Conservation (phyloP, 768 basidiomycete genomes). For the Lactarius trivialis region DNA sequence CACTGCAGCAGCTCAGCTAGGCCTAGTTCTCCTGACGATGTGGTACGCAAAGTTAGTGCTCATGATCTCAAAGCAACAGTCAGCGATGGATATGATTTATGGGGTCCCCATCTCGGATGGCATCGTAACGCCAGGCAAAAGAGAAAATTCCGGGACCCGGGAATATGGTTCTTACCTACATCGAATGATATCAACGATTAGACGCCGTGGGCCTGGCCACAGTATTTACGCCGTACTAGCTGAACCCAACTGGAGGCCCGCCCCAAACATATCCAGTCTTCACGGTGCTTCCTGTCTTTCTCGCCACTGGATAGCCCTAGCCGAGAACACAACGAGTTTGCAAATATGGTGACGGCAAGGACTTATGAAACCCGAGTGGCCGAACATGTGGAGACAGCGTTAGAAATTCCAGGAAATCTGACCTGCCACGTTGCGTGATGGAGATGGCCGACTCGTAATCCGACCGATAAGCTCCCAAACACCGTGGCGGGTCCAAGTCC, state of each 20-base stretch:
- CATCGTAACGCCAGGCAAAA: not conserved
- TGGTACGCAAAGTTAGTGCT: not conserved
- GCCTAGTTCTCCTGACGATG: not conserved
- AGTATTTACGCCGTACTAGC: not conserved
- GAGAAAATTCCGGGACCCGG: not conserved
- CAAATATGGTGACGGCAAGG: not conserved
- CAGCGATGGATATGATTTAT: not conserved
- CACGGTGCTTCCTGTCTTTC: not conserved
- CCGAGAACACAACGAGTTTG: not conserved
- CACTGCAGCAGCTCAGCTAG: not conserved
- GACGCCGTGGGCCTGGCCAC: not conserved
- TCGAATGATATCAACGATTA: not conserved
- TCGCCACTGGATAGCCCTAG: not conserved
- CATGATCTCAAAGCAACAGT: not conserved
- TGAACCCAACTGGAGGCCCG: not conserved
- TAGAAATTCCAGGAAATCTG: not conserved
- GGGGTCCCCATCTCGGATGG: not conserved
- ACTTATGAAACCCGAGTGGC: not conserved
- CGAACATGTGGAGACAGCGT: not conserved
- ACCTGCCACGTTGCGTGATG: not conserved
- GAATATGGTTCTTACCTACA: not conserved
- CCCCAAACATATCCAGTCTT: not conserved
- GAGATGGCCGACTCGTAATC: not conserved
- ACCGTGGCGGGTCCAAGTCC: constrained; percentile 1
- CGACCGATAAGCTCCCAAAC: not conserved